Base-by-base conservation (phyloP, 768 basidiomycete species). In the Thelephora ganbajun region DNA sequence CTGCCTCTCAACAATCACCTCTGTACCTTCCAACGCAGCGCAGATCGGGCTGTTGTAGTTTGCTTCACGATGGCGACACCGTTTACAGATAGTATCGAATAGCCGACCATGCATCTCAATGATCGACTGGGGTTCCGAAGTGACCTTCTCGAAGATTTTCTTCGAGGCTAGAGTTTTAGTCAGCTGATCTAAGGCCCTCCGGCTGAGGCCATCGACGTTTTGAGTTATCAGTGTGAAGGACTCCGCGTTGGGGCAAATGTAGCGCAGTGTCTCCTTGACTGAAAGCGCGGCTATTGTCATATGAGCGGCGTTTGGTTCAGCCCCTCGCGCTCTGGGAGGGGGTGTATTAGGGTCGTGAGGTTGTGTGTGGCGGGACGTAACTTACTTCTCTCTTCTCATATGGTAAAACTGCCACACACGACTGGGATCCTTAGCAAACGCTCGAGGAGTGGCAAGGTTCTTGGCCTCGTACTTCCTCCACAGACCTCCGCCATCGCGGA, bases 331-430 rank as follows among this genome's bases (percentile, higher is more conserved):
- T 45, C 77, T 80, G 54, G 18, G 20, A 35, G 34, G 45, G 12
- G 34, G 44, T 44, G 33, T 30, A 44, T 11, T 22, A 33, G 35
- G 46, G 16, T 41, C 39, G 4, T 14, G 2, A 41, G 14, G 11
- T n/a, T 7, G 14, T 14, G 12, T 22, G 39, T 16, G 16, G 22
- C 22, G 12, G 22, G 14, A 41, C 18, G 22, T 22, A 43, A 33
- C 14, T 18, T 46, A 75, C 76, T 56, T 65, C 60, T 71, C 69
- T 47, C 78, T 63, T n/a, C 79, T 64, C 48, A 75, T 73, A 52
- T 80, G 79, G 52, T 79, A 81, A 55, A 80, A 80, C 53, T 80
- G 74, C 79, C 77, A 79, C 2, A 74, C 70, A 2, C 67, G 60
- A 13, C 68, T 69, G 0, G 75, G 77, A 46, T 74, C 64, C 18